Conservation (phyloP, 2,329 filamentous ascomycete species). For the Arthrobotrys musiformis region DNA sequence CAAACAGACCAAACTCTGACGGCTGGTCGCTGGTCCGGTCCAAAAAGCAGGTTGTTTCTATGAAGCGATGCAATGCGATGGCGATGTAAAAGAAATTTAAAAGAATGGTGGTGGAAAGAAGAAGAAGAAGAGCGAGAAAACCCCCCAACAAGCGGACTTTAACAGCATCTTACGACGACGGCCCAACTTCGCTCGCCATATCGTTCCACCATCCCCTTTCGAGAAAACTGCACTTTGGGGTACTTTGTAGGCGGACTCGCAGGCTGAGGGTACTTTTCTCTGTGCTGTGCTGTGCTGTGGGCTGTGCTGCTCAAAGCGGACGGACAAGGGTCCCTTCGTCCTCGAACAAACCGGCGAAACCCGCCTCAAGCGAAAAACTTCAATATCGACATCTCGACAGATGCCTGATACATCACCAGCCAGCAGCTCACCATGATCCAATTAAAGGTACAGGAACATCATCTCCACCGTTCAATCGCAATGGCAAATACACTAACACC, state of each 20-base stretch:
- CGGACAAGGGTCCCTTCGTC: constrained; percentile 40
- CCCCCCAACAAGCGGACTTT: not conserved
- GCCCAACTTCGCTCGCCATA: not conserved
- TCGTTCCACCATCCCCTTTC: constrained; percentile 23
- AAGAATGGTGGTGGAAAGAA: constrained; percentile 19
- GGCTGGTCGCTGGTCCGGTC: not conserved
- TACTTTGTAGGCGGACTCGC: constrained; percentile 18
- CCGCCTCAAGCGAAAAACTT: constrained; percentile 21
- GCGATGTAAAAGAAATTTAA: not conserved
- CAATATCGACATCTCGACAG: constrained; percentile 3
- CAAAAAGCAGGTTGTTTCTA: not conserved
- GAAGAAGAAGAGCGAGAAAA: not conserved
- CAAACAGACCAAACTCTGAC: too few relatives aligned
- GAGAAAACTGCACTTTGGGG: constrained; percentile 28
- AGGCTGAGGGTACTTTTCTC: constrained; percentile 15
- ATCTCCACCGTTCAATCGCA: not conserved
- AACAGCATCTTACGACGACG: constrained; percentile 29
- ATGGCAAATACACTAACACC: constrained; percentile 29
- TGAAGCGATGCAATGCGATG: not conserved
- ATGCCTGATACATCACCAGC: too few relatives aligned
- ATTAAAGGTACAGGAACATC: constrained; percentile 73
- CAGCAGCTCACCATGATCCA: constrained; percentile 84
- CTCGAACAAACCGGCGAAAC: constrained; percentile 2
- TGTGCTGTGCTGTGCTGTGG: not conserved
- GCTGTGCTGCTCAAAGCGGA: constrained; percentile 32